Evolutionary conservation across 176 grass and related monocot species (phyloP), one percentile per base, ranked within the genome.

Genomic region (Oryza glaberrima): DNA sequence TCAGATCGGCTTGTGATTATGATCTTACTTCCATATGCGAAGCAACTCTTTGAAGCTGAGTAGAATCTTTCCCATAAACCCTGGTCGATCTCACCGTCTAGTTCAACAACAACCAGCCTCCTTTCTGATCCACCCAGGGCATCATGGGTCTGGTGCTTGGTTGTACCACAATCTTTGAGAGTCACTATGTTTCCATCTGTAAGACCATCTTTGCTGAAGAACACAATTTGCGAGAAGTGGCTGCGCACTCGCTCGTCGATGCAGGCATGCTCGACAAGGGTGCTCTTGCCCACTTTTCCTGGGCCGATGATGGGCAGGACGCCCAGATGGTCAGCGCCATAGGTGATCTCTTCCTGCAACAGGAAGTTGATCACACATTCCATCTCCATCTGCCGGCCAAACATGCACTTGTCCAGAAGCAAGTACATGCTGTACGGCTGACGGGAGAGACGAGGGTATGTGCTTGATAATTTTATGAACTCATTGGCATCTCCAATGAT

Each of bases 281-380:
- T 84, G 66, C 19, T 88, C 80, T 79, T 88, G 16, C 86, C 80
- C 15, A 51, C 65, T 69, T 14, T 80, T 23, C 45, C 22, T 8
- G 45, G 65, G 5, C 78, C 78, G 47, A 80, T n/a, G 26, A 80
- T 80, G 3, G 45, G 65, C 16, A 80, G 17, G 1, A 80, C 44
- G 5, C 49, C 49, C 15, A 54, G 49, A 54, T 54, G 49, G 15
- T 17, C 49, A 54, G 49, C 16, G 20, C 52, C 52, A 19, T 56
- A 56, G 19, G 49, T 56, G 4, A 19, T 56, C 16, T 56, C 52
- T 56, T 0, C 9, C 17, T 0, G 10, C 44, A 69, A 28, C 5
- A 80, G 65, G 17, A 80, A 80, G 26, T 20, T 35, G 77, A 80
- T 11, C 1, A 68, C 64, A 20, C 12, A 30, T 10, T 68, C 64